Percentiles rank a stretch among this genome's conserved stretches.
phyloP scores from a whole-genome alignment of 176 grass and related monocot species.

The Poa pratensis region DNA sequence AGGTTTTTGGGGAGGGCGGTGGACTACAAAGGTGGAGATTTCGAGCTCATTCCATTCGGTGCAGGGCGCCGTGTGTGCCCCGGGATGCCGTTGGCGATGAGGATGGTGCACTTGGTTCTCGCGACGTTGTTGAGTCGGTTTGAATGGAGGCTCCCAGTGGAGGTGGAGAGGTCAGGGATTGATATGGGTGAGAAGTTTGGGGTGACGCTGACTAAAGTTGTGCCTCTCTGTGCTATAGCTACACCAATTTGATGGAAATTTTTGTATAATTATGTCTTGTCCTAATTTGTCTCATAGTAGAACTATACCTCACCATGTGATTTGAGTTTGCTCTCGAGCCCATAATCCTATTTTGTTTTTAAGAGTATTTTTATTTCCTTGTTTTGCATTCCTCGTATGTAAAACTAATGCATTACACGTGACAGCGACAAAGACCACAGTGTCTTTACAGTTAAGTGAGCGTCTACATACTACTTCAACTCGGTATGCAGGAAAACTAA shows the following conservation, averaged over 20 bases:
- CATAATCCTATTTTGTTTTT: no score
- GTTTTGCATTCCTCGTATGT: no score
- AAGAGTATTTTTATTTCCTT: no score
- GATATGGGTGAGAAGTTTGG: conserved; percentile 48
- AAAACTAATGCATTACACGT: no score
- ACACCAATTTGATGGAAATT: neutral
- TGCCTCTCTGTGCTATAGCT: conserved; percentile 4
- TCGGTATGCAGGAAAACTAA: no score
- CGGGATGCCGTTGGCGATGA: conserved; percentile 18
- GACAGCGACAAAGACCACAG: no score
- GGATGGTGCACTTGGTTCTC: conserved; percentile 37
- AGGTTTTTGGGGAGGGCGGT: conserved; percentile 25
- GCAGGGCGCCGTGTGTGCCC: conserved; percentile 15
- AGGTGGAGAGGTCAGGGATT: conserved; percentile 20
- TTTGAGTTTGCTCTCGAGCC: no score
- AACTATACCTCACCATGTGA: no score
- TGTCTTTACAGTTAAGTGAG: no score
- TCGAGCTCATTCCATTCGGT: conserved; percentile 36
- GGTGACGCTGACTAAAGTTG: neutral
- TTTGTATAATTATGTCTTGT: neutral
- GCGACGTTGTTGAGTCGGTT: conserved; percentile 10
- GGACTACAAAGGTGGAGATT: conserved; percentile 25
- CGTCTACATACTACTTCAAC: no score
- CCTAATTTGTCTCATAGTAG: neutral
- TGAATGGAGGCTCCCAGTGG: neutral